Conservation (phyloP, 129 eudicot species). For the Lactuca saligna region DNA sequence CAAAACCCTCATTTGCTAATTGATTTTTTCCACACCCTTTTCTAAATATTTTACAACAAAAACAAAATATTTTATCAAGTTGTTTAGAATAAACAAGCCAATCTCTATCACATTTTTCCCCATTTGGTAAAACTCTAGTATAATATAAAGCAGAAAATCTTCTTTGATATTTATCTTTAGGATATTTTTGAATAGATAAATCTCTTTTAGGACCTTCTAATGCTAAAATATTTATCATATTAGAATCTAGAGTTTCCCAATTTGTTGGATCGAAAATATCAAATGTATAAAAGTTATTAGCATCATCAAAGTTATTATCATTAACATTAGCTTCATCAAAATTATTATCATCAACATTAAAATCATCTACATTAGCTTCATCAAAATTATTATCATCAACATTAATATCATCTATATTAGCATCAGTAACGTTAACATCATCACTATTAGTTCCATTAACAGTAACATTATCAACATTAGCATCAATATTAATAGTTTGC, state of each 20-base stretch:
- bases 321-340: background rate
- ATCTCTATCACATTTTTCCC: background rate
- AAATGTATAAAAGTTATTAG: conserved; percentile 6
- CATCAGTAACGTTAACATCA: background rate
- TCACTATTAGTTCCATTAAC: too few relatives aligned
- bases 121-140: conserved; percentile 15
- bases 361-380: conserved; percentile 3
- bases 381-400: background rate
- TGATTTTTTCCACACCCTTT: background rate
- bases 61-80: background rate
- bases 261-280: background rate
- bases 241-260: background rate
- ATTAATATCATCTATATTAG: background rate
- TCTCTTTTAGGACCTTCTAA: conserved; percentile 11
- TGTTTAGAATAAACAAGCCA: background rate
- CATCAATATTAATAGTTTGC: background rate
- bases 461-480: too few relatives aligned
- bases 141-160: conserved; percentile 2
- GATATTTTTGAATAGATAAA: background rate
- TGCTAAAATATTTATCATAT: conserved; percentile 4
- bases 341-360: background rate
- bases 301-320: conserved; percentile 2
- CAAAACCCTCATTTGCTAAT: conserved; percentile 22
- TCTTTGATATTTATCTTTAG: conserved; percentile 8
- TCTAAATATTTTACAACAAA: background rate